Percentiles rank a stretch among this genome's conserved stretches.
phyloP scores from a whole-genome alignment of 2,329 filamentous ascomycete species.

The Penicillium sp. region DNA sequence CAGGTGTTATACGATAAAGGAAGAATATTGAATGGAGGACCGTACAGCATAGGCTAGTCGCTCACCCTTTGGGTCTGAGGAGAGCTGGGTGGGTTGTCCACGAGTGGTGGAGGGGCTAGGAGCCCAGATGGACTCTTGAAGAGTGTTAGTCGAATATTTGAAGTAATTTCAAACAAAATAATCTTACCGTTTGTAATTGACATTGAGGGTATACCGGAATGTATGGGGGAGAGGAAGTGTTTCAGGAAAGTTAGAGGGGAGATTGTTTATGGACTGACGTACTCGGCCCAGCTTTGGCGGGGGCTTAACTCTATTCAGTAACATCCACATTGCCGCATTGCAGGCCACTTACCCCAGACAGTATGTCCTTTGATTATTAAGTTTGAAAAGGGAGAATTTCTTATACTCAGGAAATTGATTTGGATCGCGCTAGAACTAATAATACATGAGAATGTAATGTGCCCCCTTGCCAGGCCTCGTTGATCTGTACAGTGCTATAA shows the following conservation, averaged over 20 bases:
- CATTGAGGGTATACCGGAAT: conserved; percentile 32
- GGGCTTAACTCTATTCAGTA: background rate
- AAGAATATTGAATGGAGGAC: conserved; percentile 11
- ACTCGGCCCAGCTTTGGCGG: conserved; percentile 6
- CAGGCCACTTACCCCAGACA: background rate
- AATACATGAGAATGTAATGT: conserved; percentile 19
- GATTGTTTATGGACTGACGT: conserved; percentile 25
- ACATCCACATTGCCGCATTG: background rate
- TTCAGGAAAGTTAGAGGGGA: conserved; percentile 5
- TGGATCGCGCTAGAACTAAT: conserved; percentile 21
- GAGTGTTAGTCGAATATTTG: conserved; percentile 4
- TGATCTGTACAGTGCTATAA: conserved; percentile 18
- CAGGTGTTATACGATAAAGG: background rate
- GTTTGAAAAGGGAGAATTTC: background rate
- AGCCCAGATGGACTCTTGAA: conserved; percentile 71
- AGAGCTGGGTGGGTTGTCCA: conserved; percentile 86
- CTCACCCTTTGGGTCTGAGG: conserved; percentile 84
- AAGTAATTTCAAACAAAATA: background rate
- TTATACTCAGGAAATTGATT: background rate
- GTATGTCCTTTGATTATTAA: background rate
- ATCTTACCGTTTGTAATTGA: conserved; percentile 47
- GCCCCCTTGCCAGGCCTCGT: conserved; percentile 6
- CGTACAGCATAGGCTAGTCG: conserved; percentile 88
- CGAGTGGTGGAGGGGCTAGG: conserved; percentile 79
- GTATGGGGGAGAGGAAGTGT: conserved; percentile 1